Evolutionary conservation across 768 basidiomycete species (phyloP), one percentile per base, ranked within the genome.

Genomic region (Sistotremastrum niveocremeum): DNA sequence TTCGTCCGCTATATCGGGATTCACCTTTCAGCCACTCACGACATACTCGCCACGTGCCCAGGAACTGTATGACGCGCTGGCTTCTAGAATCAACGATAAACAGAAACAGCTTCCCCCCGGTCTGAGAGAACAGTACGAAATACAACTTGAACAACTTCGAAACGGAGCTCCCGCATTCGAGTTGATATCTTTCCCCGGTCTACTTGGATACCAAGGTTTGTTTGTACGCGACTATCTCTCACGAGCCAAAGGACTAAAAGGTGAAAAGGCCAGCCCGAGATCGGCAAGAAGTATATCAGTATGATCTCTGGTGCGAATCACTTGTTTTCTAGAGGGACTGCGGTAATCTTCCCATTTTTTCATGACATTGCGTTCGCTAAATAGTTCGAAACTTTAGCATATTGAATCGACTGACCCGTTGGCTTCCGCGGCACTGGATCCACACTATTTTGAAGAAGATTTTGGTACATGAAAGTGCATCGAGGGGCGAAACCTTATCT

Each of bases 321-420:
- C 42, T 62, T 62, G 2, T 65, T 73, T 50, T 72, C 69, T 7
- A 58, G 73, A 8, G 74, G 76, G 1, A 63, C 68, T 0, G 69
- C 77, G 47, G 72, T 72, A 42, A 36, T 68, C 28, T 11, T 39
- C 30, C n/a, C 4, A 30, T 30, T 60, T 6, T 29, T 33, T 34
- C 10, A 3, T 10, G 29, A 7, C 6, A n/a, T 41, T 2, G 28
- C 29, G 37, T 30, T 29, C 9, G n/a, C 6, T 28, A n/a, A 20
- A 10, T 8, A 30, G 12, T 7, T 48, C 20, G 6, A 4, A 9
- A 7, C 2, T 47, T 8, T 42, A 59, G 56, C 67, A 68, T 41
- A 54, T 55, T n/a, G 54, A 43, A 33, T 63, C 57, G 12, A 53
- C 51, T 20, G 61, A 70, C 47, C 65, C 68, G 4, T 42, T 44